phyloP scores from a whole-genome alignment of 176 grass and related monocot genomes.

The Hyparrhenia diplandra region DNA sequence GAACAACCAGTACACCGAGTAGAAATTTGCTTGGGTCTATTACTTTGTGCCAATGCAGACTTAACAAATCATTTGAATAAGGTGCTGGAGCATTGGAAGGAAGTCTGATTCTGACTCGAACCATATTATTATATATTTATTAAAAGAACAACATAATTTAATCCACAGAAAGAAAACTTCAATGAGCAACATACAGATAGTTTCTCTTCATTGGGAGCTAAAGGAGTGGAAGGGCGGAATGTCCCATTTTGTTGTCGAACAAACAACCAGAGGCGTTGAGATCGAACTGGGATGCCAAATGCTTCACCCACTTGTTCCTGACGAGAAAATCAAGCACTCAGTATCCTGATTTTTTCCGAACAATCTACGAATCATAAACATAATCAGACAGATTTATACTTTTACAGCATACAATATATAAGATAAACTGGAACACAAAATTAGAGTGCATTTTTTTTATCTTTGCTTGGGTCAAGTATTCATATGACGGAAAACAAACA shows the following conservation, averaged over 20 bases:
- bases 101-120: not conserved
- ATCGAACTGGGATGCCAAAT: not conserved
- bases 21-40: not conserved
- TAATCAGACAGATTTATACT: not conserved
- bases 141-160: not conserved
- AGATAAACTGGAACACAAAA: not conserved
- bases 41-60: not conserved
- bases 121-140: not conserved
- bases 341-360: too few species aligned
- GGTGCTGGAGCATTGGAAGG: not conserved
- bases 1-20: too few species aligned
- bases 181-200: not conserved
- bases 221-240: not conserved
- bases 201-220: not conserved
- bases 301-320: not conserved
- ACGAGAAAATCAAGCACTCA: not conserved
- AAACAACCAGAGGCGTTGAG: conserved; percentile 9
- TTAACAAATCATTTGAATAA: not conserved
- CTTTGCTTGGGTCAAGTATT: not conserved
- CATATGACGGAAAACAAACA: not conserved
- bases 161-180: not conserved
- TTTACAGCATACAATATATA: not conserved
- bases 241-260: not conserved
- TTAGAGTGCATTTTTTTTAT: not conserved
- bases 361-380: not conserved